Conservation (phyloP, 2,329 filamentous ascomycete species). For the Aspergillus ochraceoroseus region DNA sequence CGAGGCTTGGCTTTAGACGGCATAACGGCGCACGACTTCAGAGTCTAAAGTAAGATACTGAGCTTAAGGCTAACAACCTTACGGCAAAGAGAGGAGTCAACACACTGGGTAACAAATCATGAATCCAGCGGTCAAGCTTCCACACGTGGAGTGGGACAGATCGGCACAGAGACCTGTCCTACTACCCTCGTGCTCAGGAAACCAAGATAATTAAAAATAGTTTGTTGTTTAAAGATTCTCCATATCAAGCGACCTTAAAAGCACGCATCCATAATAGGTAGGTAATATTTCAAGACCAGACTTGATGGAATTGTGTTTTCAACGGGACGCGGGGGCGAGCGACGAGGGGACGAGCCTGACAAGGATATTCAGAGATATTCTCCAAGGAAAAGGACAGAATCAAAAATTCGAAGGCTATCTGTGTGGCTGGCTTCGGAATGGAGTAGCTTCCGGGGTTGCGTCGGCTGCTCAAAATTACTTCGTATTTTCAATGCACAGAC, state of each 20-base stretch:
- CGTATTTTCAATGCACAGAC: constrained; percentile 3
- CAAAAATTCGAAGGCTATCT: constrained; percentile 2
- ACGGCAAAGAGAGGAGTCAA: no score
- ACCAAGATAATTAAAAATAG: neutral
- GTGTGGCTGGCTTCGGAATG: constrained; percentile 1
- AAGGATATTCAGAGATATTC: no score
- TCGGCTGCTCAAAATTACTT: neutral
- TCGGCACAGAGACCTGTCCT: constrained; percentile 18
- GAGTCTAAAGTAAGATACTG: no score
- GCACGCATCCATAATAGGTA: no score
- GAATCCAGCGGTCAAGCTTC: constrained; percentile 26
- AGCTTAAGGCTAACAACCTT: no score
- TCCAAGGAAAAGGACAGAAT: neutral
- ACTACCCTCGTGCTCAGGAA: constrained; percentile 9
- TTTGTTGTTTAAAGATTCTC: constrained; percentile 4
- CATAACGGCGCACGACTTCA: no score
- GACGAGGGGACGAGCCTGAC: no score
- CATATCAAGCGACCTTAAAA: no score
- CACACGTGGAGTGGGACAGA: constrained; percentile 31
- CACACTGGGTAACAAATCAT: constrained; percentile 9
- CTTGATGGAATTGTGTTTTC: no score
- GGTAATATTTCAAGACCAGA: no score
- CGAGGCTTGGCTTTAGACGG: no score
- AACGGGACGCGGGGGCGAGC: no score
- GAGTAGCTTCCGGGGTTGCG: neutral